Base-by-base conservation (phyloP, 2,329 filamentous ascomycete genomes). In the Colletotrichum sp. region DNA sequence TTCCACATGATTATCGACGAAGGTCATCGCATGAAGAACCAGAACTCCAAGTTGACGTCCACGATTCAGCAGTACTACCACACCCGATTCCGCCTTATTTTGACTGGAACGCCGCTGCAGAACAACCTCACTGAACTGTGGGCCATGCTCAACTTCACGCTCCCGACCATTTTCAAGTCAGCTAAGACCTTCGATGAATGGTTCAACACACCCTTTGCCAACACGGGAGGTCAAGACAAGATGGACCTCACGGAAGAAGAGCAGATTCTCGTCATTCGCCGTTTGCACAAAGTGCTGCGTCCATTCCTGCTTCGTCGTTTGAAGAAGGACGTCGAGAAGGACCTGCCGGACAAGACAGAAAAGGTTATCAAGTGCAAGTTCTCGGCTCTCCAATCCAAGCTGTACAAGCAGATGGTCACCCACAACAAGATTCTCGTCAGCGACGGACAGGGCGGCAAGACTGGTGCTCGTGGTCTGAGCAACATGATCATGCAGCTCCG, bases 191-290 rank as follows among this genome's bases (percentile, higher is more conserved):
- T 99, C 82, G 97, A 99, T 84, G 97, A 99, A 85, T 99, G 97
- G 97, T 99, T 99, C 92, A 99, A 99, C 84, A 99, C 97, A 30
- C 97, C 97, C 0, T 99, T 99, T 84, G 97, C 97, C 80, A 99
- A 99, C 84, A 99, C 97, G 7, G 97, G 97, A 85, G 93, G 95
- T 55, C 96, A 99, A 86, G 97, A 99, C 86, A 98, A 97, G 89
- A 99, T 99, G 95, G 96, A 99, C 83, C 90, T 99, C 78, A 98
- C 95, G 15, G 97, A 99, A 97, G 97, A 99, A 97, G 97, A 99
- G 86, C 96, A 98, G 84, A 92, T 99, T 85, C 94, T 99, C 73
- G 96, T 99, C 81, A 99, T 99, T 90, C 95, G 96, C 83, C 96
- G 97, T 89, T 90, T 99, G 77, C 97, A 99, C 88, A 99, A 99